Evolutionary conservation across 768 basidiomycete genomes (phyloP).

Genomic region (Daedalea quercina): DNA sequence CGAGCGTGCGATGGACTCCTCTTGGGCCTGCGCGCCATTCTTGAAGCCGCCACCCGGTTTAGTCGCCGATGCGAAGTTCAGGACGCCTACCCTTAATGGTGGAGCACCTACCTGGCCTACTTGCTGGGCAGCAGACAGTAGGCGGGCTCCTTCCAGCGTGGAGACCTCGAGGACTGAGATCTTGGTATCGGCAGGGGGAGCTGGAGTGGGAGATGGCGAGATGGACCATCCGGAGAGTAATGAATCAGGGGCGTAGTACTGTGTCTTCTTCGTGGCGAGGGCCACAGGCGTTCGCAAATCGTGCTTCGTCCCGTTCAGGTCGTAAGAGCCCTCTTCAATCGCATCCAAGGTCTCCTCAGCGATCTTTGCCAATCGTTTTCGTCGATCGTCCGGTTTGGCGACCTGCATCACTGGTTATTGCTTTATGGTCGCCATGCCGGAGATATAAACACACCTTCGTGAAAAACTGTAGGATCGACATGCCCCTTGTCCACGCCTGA

Average conservation of each 20-base stretch:
- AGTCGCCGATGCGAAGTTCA: slow-evolving; percentile 75
- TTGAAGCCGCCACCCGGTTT: slow-evolving; percentile 75
- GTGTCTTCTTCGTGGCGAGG: slow-evolving; percentile 36
- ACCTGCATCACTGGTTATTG: not conserved
- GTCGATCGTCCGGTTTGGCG: slow-evolving; percentile 4
- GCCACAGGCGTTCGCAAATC: slow-evolving; percentile 29
- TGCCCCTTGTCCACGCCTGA: too few species aligned
- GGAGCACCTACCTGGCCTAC: slow-evolving; percentile 44
- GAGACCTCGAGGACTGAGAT: slow-evolving; percentile 55
- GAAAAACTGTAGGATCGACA: not conserved
- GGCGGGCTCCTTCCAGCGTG: slow-evolving; percentile 55
- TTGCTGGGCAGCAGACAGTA: slow-evolving; percentile 19
- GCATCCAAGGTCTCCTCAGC: slow-evolving; percentile 45
- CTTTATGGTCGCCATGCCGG: not conserved
- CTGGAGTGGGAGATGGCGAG: slow-evolving; percentile 6
- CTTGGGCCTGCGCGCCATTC: slow-evolving; percentile 68
- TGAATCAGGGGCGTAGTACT: slow-evolving; percentile 46
- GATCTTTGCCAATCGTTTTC: slow-evolving; percentile 24
- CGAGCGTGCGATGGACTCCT: slow-evolving; percentile 74
- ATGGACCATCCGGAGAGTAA: slow-evolving; percentile 40
- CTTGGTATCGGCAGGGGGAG: slow-evolving; percentile 9
- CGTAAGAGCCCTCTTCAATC: slow-evolving; percentile 40
- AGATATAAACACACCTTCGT: not conserved
- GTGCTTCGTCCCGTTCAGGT: slow-evolving; percentile 20
- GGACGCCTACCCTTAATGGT: slow-evolving; percentile 47